A percentile compares a stretch with the other conserved stretches of the same genome.
phyloP scores from a whole-genome alignment of 148 eudicot species.

The Rhododendron ovatum region DNA sequence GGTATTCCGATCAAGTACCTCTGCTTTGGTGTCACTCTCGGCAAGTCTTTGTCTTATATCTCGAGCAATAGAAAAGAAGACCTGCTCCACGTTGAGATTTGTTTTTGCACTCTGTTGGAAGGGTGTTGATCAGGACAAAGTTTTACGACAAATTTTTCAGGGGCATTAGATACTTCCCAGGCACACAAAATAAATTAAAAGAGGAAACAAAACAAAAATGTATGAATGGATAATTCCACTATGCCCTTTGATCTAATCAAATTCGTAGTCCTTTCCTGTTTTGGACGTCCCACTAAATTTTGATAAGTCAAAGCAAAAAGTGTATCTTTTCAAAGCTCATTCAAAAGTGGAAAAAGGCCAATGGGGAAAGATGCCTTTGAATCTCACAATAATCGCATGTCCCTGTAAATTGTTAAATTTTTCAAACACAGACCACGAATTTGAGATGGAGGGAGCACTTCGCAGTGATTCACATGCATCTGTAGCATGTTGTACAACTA shows the following conservation, averaged over 20 bases:
- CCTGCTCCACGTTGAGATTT: conserved; percentile 31
- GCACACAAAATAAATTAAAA: neutral
- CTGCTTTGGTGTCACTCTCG: conserved; percentile 24
- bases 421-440: neutral
- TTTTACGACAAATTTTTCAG: neutral
- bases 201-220: neutral
- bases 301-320: neutral
- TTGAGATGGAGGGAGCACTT: neutral
- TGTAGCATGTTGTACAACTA: neutral
- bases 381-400: neutral
- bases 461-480: neutral
- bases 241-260: neutral
- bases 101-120: conserved; percentile 31
- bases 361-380: neutral
- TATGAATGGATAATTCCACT: neutral
- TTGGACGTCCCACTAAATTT: neutral
- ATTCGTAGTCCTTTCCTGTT: neutral
- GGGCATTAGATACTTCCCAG: neutral
- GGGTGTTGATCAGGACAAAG: neutral
- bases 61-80: conserved; percentile 28
- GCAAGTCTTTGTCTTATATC: conserved; percentile 31
- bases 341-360: neutral
- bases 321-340: neutral
- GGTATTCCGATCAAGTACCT: conserved; percentile 8
- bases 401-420: neutral